Evolutionary conservation across 441 rosid species (phyloP).

Genomic region (Jatropha podagrica): DNA sequence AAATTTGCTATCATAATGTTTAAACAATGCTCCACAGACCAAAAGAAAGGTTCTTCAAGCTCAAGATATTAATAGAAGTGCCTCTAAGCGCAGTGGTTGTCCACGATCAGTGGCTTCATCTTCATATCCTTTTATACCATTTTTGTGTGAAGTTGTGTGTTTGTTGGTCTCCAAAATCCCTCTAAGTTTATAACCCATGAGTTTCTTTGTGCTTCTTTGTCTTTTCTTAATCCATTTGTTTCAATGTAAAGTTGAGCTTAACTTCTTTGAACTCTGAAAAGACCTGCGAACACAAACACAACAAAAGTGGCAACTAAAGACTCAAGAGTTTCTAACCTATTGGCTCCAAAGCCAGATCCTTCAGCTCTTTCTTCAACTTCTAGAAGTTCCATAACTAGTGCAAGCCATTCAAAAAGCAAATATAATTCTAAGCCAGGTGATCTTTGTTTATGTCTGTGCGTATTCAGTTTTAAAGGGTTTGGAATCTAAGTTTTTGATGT

Average conservation of each 20-base stretch:
- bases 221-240: conserved; percentile 11
- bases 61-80: conserved; percentile 54
- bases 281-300: conserved; percentile 46
- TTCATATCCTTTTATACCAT: conserved; percentile 74
- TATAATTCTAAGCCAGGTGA: conserved; percentile 56
- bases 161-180: conserved; percentile 4
- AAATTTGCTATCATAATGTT: conserved; percentile 23
- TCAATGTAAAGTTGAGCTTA: conserved; percentile 50
- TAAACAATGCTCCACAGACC: conserved; percentile 41
- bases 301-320: conserved; percentile 45
- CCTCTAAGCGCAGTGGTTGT: conserved; percentile 67
- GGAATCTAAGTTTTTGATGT: not conserved
- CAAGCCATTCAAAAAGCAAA: conserved; percentile 39
- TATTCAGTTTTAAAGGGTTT: not conserved
- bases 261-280: conserved; percentile 62
- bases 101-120: conserved; percentile 58
- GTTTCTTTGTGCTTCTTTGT: conserved; percentile 1
- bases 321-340: conserved; percentile 43
- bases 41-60: conserved; percentile 56
- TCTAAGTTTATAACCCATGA: not conserved
- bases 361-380: conserved; percentile 30
- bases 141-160: not conserved
- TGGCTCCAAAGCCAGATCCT: conserved; percentile 42
- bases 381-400: conserved; percentile 30
- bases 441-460: not conserved